phyloP scores from a whole-genome alignment of 2,329 filamentous ascomycete genomes.

The Akanthomyces muscarius region DNA sequence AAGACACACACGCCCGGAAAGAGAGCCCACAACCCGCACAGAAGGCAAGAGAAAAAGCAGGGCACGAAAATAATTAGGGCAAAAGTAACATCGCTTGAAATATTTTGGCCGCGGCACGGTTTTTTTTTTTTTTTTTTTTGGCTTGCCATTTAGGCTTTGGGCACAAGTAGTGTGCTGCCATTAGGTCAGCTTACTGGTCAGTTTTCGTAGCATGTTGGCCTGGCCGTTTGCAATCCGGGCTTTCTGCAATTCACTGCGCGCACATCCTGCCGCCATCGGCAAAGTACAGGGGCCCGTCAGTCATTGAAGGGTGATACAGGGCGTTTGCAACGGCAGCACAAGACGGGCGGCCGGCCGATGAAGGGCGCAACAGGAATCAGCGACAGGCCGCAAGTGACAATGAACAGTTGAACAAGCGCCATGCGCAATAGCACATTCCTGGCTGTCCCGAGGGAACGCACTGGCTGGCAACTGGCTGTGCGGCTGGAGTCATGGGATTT shows the following conservation, averaged over 20 bases:
- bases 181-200: conserved; percentile 15
- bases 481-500: conserved; percentile 16
- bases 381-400: too few relatives aligned
- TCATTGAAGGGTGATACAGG: neutral
- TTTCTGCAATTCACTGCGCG: neutral
- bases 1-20: neutral
- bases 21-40: neutral
- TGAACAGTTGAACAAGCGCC: too few relatives aligned
- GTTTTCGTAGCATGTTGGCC: neutral
- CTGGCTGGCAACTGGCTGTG: neutral
- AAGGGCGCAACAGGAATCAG: too few relatives aligned
- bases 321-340: conserved; percentile 6
- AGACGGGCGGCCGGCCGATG: neutral
- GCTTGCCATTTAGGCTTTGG: neutral
- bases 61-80: conserved; percentile 15
- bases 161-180: neutral
- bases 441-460: neutral
- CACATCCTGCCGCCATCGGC: neutral
- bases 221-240: neutral
- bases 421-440: neutral
- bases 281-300: neutral
- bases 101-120: too few relatives aligned
- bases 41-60: neutral
- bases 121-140: neutral
- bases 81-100: neutral